phyloP scores from a whole-genome alignment of 2,329 filamentous ascomycete species.

The Diaporthe nobilis region DNA sequence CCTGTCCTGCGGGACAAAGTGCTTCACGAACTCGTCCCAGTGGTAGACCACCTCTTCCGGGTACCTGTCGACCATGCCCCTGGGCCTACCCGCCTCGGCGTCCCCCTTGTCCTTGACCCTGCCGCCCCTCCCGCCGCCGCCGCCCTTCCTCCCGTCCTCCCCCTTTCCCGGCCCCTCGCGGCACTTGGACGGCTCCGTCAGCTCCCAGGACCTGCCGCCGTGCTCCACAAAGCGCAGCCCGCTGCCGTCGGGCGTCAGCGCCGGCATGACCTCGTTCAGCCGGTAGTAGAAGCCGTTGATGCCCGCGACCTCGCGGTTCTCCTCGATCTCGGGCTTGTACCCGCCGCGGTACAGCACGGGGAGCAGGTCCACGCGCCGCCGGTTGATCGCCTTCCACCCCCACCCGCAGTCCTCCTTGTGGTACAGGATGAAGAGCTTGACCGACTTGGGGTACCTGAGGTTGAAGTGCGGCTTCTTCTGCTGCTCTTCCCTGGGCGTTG shows the following conservation, averaged over 20 bases:
- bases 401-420: conserved; percentile 40
- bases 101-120: background rate
- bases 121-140: background rate
- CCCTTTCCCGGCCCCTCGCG: conserved; percentile 1
- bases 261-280: conserved; percentile 43
- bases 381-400: conserved; percentile 40
- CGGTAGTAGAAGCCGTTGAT: conserved; percentile 42
- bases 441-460: conserved; percentile 38
- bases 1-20: conserved; percentile 34
- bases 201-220: conserved; percentile 40
- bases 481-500: background rate
- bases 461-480: conserved; percentile 41
- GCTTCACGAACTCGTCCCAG: conserved; percentile 41
- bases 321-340: conserved; percentile 41
- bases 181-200: conserved; percentile 37
- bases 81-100: conserved; percentile 27
- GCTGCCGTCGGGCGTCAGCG: conserved; percentile 40
- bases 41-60: conserved; percentile 41
- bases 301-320: conserved; percentile 38
- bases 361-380: conserved; percentile 38
- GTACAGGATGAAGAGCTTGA: conserved; percentile 42
- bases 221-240: conserved; percentile 37
- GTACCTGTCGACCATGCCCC: conserved; percentile 41
- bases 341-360: conserved; percentile 34
- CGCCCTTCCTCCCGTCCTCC: background rate